Percentiles rank a stretch among this genome's conserved stretches.
phyloP scores from a whole-genome alignment of 192 early-diverging fungal genomes.

The Mortierella antarctica region DNA sequence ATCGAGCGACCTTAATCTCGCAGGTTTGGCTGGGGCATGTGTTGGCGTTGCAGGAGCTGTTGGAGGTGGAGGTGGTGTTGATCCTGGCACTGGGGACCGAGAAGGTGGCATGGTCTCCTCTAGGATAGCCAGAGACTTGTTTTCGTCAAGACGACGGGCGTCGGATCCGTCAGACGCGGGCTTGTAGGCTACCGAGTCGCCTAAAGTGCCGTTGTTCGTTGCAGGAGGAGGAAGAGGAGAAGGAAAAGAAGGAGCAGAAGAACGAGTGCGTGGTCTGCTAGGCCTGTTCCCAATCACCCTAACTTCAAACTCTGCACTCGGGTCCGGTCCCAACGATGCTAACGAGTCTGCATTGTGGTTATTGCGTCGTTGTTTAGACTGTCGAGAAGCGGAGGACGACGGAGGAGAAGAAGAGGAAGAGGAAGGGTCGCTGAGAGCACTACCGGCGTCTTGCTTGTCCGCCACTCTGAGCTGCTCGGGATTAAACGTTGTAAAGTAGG shows the following conservation, averaged over 20 bases:
- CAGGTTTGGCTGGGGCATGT: neutral
- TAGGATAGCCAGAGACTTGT: too few species aligned
- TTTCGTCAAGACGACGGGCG: too few species aligned
- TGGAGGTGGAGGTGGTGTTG: neutral
- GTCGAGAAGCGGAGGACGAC: neutral
- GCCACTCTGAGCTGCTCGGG: neutral
- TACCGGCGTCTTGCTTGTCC: too few species aligned
- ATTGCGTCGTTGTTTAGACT: neutral
- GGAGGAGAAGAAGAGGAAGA: neutral
- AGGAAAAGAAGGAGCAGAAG: too few species aligned
- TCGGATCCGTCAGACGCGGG: too few species aligned
- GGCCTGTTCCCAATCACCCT: slow-evolving; percentile 22
- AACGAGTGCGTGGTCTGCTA: too few species aligned
- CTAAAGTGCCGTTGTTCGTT: too few species aligned
- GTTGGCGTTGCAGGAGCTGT: neutral
- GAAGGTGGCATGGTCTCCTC: too few species aligned
- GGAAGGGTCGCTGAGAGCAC: neutral
- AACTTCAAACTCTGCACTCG: slow-evolving; percentile 14
- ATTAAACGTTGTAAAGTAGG: neutral
- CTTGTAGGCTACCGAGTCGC: too few species aligned
- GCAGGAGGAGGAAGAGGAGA: too few species aligned
- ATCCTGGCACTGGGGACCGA: neutral
- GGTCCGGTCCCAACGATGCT: slow-evolving; percentile 1
- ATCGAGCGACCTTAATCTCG: slow-evolving; percentile 57
- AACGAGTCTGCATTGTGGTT: slow-evolving; percentile 8